A percentile compares a stretch with the other conserved stretches of the same genome.
Conservation (phyloP, 2,329 filamentous ascomycete genomes). For the Clonostachys rhizophaga region DNA sequence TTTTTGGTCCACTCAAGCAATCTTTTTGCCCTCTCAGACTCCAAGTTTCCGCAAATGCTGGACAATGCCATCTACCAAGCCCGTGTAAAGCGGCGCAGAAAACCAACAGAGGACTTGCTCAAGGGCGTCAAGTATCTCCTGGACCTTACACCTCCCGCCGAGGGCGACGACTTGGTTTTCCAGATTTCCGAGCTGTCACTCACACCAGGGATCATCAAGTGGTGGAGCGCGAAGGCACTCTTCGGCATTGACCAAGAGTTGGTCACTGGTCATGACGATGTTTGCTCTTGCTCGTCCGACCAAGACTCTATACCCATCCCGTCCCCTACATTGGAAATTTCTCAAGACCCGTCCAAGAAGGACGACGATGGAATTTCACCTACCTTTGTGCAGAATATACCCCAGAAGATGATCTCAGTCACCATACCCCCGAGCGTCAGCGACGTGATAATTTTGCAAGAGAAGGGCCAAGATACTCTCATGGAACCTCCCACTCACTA, state of each 20-base stretch:
- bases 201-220: slow-evolving; percentile 47
- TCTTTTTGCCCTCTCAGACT: slow-evolving; percentile 38
- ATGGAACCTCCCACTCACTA: slow-evolving; percentile 21
- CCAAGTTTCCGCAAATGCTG: slow-evolving; percentile 40
- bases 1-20: slow-evolving; percentile 41
- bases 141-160: slow-evolving; percentile 56
- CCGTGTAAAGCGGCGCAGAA: slow-evolving; percentile 27
- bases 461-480: slow-evolving; percentile 1
- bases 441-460: too few relatives aligned
- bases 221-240: slow-evolving; percentile 37
- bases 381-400: too few relatives aligned
- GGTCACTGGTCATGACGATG: slow-evolving; percentile 35
- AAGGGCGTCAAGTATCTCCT: slow-evolving; percentile 51
- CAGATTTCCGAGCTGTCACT: slow-evolving; percentile 55
- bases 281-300: slow-evolving; percentile 14
- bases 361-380: too few relatives aligned
- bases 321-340: neutral
- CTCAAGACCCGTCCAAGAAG: neutral
- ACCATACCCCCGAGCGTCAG: too few relatives aligned
- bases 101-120: slow-evolving; percentile 24
- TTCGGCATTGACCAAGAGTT: slow-evolving; percentile 20
- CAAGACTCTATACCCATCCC: neutral
- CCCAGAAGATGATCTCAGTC: too few relatives aligned
- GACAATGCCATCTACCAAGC: slow-evolving; percentile 30
- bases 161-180: slow-evolving; percentile 59